These are phyloP conservation scores for Eutrema heterophyllum DNA, from an alignment of 345 rosid genomes.

Conservation along the genomic window DNA sequence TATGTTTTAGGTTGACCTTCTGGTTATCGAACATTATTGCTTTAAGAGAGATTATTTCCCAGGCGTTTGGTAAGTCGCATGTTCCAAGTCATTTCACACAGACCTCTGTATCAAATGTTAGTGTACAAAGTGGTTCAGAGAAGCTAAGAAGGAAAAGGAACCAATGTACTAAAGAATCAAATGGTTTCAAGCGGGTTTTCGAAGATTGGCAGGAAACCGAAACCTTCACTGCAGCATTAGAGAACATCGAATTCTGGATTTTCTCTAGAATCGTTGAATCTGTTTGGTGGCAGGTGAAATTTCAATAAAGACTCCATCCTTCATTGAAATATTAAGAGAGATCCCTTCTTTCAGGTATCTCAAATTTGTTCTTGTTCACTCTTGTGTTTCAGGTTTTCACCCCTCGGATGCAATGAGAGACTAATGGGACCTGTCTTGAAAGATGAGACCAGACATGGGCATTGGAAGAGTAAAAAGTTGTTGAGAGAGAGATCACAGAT, in stretches of 20 bases:
- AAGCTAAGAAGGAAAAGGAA: constrained; percentile 9
- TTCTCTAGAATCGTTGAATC: constrained; percentile 92
- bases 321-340: no score
- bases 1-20: constrained; percentile 64
- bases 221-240: constrained; percentile 63
- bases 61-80: constrained; percentile 53
- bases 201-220: constrained; percentile 87
- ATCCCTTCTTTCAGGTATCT: neutral
- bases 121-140: constrained; percentile 1
- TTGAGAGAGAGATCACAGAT: no score
- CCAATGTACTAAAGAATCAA: neutral
- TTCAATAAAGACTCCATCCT: neutral
- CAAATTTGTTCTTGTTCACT: neutral
- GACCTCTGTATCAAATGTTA: constrained; percentile 42
- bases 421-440: constrained; percentile 29
- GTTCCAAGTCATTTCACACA: constrained; percentile 20
- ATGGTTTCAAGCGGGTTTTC: constrained; percentile 36
- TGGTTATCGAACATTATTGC: constrained; percentile 88
- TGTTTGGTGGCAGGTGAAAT: constrained; percentile 91
- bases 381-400: constrained; percentile 60
- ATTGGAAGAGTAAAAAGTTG: no score
- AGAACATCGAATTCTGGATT: constrained; percentile 81
- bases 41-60: constrained; percentile 67
- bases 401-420: constrained; percentile 77
- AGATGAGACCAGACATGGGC: constrained; percentile 28